Evolutionary conservation across 495 filamentous ascomycete genomes (phyloP).

Genomic region (Tuber calosporum): DNA sequence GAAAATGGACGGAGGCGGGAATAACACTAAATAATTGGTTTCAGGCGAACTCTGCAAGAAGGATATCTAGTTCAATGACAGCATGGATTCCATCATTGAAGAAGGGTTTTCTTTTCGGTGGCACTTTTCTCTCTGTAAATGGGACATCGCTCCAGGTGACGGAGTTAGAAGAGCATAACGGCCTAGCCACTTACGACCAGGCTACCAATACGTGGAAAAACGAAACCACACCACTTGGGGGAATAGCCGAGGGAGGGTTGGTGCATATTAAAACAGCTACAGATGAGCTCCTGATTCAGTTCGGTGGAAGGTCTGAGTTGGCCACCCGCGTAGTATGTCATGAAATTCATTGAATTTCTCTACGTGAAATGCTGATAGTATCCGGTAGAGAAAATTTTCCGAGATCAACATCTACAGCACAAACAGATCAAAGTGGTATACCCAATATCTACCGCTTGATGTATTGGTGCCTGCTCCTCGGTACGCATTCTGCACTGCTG

Average conservation of each 20-base stretch:
- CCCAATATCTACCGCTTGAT: slow-evolving; percentile 1
- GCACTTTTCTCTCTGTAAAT: not conserved
- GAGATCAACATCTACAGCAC: slow-evolving; percentile 23
- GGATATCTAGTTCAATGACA: slow-evolving; percentile 6
- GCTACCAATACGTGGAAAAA: slow-evolving; percentile 11
- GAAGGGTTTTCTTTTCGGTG: slow-evolving; percentile 10
- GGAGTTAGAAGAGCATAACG: not conserved
- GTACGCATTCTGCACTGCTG: slow-evolving; percentile 5
- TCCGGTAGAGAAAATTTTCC: slow-evolving; percentile 7
- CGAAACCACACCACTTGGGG: slow-evolving; percentile 7
- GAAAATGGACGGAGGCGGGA: not conserved
- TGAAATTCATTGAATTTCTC: not conserved
- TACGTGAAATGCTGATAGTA: not conserved
- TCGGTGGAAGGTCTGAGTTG: slow-evolving; percentile 9
- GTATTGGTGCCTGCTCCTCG: slow-evolving; percentile 7
- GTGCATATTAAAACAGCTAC: not conserved
- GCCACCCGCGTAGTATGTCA: not conserved
- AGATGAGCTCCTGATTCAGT: slow-evolving; percentile 12
- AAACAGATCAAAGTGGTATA: slow-evolving; percentile 16
- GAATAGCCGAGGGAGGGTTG: not conserved
- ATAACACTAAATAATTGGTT: not conserved
- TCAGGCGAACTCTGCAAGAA: not conserved
- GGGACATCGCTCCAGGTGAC: not conserved
- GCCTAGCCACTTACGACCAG: slow-evolving; percentile 5
- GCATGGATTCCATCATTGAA: slow-evolving; percentile 14